Evolutionary conservation across 116 monocot genomes (phyloP).

Genomic region (Thalassia testudinum): DNA sequence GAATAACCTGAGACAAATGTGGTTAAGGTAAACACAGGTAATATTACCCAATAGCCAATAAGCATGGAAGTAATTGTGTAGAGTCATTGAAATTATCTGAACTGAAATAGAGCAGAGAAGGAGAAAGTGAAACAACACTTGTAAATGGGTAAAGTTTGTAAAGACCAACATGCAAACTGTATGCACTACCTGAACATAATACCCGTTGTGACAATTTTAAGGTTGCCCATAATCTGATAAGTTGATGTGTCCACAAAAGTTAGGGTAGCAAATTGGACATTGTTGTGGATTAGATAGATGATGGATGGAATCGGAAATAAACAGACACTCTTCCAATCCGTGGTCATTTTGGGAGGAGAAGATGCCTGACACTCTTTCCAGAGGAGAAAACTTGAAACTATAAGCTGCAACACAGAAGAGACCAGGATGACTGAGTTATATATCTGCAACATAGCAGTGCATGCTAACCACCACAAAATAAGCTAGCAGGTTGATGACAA

Average conservation of each 20-base stretch:
- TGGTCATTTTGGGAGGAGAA: conserved; percentile 77
- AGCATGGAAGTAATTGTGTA: no score
- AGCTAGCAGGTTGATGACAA: no score
- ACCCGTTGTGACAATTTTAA: conserved; percentile 96
- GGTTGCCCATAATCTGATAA: conserved; percentile 97
- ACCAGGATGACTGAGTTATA: no score
- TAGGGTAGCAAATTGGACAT: conserved; percentile 88
- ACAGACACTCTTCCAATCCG: conserved; percentile 70
- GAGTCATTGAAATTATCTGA: no score
- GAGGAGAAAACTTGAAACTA: conserved; percentile 76
- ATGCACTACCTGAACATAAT: conserved; percentile 66
- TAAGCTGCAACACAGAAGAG: no score
- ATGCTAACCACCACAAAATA: no score
- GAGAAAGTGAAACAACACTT: no score
- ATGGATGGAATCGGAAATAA: conserved; percentile 81
- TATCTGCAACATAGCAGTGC: no score
- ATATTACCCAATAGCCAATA: neutral
- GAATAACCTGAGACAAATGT: conserved; percentile 70
- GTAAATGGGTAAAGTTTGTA: no score
- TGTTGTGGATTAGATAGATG: conserved; percentile 96
- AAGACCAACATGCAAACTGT: no score
- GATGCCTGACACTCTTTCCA: conserved; percentile 62
- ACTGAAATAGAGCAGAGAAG: no score
- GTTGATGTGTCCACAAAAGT: conserved; percentile 88
- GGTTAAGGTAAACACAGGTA: conserved; percentile 1